Base-by-base conservation (phyloP, 2,329 filamentous ascomycete species). In the Pseudopyricularia cyperi region DNA sequence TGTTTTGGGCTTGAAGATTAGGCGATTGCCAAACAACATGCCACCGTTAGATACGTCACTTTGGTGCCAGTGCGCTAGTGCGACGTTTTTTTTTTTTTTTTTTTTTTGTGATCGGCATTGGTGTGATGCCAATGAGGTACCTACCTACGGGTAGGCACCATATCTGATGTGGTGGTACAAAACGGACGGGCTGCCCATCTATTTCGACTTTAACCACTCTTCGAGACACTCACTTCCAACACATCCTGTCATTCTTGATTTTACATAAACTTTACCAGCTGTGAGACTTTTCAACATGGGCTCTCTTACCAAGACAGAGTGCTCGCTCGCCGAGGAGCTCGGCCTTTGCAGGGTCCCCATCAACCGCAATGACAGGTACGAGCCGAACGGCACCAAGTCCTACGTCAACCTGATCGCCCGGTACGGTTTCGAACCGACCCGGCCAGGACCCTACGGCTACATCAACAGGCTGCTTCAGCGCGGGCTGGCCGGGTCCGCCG, bases 331-430 rank as follows among this genome's bases (percentile, higher is more conserved):
- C 55, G 51, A 62, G n/a, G 61, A 63, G 34, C 62, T 63, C 22
- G 63, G 63, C 49, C 61, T 72, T n/a, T 57, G 59, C 55, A 79
- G 71, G 61, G 63, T 82, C 60, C 67, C 65, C 42, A 66, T 77
- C 52, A 66, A 77, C 30, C 71, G 71, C 58, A 85, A 85, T 66
- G 66, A 71, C 52, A 77, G 79, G 58, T 83, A 83, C 64, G 66
- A 75, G 58, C 69, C 67, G 55, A 71, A 75, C 55, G 82, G 82
- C 48, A 70, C 70, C 54, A 85, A 83, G 65, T 81, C 79, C 32
- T 85, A 85, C 59, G 75, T 80, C 57, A 74, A 73, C 57, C 65
- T 76, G 8, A 65, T 85, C 58, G 75, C 75, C 61, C 82, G 82
- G 63, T 85, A 77, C 35, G 54, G 53, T 47, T 57, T 59, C 51